These are phyloP conservation scores for Nannizziopsis barbatae DNA, from an alignment of 2,329 filamentous ascomycete genomes.

Conservation along the genomic window DNA sequence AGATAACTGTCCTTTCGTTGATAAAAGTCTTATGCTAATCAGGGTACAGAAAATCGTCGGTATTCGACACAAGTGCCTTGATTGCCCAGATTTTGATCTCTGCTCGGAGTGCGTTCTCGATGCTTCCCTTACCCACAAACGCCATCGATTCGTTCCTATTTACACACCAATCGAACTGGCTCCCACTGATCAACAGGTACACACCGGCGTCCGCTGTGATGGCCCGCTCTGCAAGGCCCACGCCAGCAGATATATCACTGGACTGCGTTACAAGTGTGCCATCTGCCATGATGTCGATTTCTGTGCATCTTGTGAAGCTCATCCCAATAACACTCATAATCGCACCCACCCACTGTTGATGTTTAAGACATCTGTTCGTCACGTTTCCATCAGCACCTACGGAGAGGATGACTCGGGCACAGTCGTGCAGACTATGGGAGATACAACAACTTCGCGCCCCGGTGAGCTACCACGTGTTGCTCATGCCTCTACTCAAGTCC, in stretches of 20 bases:
- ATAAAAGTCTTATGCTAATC: neutral
- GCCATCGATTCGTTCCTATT: constrained; percentile 79
- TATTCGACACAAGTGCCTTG: constrained; percentile 89
- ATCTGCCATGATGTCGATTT: constrained; percentile 93
- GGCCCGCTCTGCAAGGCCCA: constrained; percentile 62
- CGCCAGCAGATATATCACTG: constrained; percentile 52
- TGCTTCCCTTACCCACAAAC: constrained; percentile 59
- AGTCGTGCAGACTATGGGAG: constrained; percentile 59
- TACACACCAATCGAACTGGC: constrained; percentile 57
- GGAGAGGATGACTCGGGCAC: constrained; percentile 62
- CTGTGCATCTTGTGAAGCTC: constrained; percentile 86
- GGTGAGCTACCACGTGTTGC: constrained; percentile 36
- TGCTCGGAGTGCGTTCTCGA: constrained; percentile 64
- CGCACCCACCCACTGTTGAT: constrained; percentile 94
- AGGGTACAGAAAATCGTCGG: constrained; percentile 58
- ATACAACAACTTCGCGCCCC: constrained; percentile 46
- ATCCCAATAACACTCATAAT: constrained; percentile 76
- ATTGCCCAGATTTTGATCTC: constrained; percentile 96
- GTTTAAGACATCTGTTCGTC: constrained; percentile 84
- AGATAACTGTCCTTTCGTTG: constrained; percentile 9
- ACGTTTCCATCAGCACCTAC: constrained; percentile 74
- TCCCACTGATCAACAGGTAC: constrained; percentile 40
- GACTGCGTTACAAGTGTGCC: constrained; percentile 90
- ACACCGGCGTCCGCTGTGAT: constrained; percentile 87
- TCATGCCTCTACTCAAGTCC: constrained; percentile 51